Base-by-base conservation (phyloP, 1,284 basidiomycete species). In the Rhodotorula sp. region DNA sequence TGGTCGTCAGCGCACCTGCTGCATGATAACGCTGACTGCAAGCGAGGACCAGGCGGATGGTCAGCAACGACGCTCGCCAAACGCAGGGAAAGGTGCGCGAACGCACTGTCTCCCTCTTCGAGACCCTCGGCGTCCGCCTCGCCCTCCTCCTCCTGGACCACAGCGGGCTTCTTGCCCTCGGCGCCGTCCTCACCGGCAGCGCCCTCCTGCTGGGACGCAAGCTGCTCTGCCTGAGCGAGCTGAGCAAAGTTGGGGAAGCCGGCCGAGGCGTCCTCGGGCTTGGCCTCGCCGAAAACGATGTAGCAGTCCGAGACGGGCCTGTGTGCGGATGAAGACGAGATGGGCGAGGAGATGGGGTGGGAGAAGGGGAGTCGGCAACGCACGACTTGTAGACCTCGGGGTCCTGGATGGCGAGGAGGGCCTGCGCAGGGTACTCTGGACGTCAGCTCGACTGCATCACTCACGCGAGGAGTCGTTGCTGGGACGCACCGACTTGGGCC, bases 201-300 rank as follows among this genome's bases (percentile, higher is more conserved):
- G 54, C 79, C 78, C 68, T 81, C 78, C 71, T 92, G 89, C 74
- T 80, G 77, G 73, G 77, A 75, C 62, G 77, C 77, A 51, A 54
- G 63, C 71, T 67, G 75, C 70, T 31, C 59, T 28, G 51, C 28
- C 54, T 57, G 62, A 2, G 61, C 62, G 24, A 55, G 37, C 65
- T 65, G 66, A 7, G 53, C 58, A 59, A 71, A 59, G 26, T 64
- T 57, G 40, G 65, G 52, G 53, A 64, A 63, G 8, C 57, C 63
- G 40, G 57, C 52, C 5, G 53, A 37, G 11, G 66, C 31, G 50
- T 71, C 69, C 56, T 74, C 70, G 44, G 64, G 88, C 87, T 94
- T 96, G 76, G 93, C 94, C 85, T 99, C 95, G 77, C 95, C 95
- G 78, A 98, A 99, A 75, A 99, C 93, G 80, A 99, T 93, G 86